A percentile compares a stretch with the other conserved stretches of the same genome.
phyloP scores from a whole-genome alignment of 495 filamentous ascomycete genomes.

The Talaromyces liani region DNA sequence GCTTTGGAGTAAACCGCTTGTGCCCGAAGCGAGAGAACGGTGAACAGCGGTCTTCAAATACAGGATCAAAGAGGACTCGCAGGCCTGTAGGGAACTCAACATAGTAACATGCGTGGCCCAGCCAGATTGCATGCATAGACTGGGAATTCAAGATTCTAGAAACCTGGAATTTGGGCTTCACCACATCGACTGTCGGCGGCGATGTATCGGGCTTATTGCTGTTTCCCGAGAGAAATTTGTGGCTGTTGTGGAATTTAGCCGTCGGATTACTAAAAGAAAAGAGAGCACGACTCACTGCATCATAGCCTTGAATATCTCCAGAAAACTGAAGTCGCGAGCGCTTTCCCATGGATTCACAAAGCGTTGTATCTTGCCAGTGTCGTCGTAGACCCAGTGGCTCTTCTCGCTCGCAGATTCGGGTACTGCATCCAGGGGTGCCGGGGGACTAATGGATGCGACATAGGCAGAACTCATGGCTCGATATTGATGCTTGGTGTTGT shows the following conservation, averaged over 20 bases:
- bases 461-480: too few species aligned
- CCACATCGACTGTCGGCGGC: constrained; percentile 50
- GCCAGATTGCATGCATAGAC: constrained; percentile 71
- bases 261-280: not conserved
- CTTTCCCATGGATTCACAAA: constrained; percentile 11
- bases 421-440: not conserved
- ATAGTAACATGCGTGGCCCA: constrained; percentile 78
- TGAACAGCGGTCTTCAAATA: constrained; percentile 70
- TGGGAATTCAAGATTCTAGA: constrained; percentile 29
- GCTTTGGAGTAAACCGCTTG: constrained; percentile 60
- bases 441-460: too few species aligned
- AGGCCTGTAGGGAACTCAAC: constrained; percentile 74
- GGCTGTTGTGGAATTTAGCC: not conserved
- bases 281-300: not conserved
- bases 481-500: too few species aligned
- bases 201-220: constrained; percentile 44
- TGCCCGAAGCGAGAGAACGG: constrained; percentile 59
- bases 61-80: constrained; percentile 78
- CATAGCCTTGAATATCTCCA: constrained; percentile 10
- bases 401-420: constrained; percentile 10
- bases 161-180: constrained; percentile 53
- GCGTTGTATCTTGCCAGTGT: not conserved
- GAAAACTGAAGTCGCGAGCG: constrained; percentile 7
- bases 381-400: constrained; percentile 9
- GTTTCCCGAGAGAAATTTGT: constrained; percentile 34